phyloP scores from a whole-genome alignment of 345 rosid species.

The Capsella bursapastoris region DNA sequence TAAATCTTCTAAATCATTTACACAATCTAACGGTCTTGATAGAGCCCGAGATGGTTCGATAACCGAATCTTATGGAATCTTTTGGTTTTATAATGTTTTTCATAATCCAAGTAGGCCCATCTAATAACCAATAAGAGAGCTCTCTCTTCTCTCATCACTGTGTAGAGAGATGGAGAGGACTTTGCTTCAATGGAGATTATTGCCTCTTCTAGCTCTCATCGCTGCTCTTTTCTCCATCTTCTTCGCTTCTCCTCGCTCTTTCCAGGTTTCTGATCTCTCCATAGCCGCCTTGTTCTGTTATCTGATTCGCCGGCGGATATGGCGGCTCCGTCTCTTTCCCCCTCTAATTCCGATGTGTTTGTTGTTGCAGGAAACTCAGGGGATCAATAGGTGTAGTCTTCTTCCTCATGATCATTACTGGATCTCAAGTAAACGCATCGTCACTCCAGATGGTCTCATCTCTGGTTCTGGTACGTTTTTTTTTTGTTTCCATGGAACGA shows the following conservation, averaged over 20 bases:
- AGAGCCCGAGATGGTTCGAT: conserved; percentile 4
- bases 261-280: conserved; percentile 47
- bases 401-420: conserved; percentile 69
- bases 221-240: conserved; percentile 49
- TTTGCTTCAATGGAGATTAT: conserved; percentile 58
- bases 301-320: conserved; percentile 25
- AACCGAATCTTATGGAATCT: conserved; percentile 32
- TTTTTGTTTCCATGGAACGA: neutral
- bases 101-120: conserved; percentile 21
- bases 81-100: neutral
- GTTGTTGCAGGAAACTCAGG: conserved; percentile 47
- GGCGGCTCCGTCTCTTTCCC: conserved; percentile 26
- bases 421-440: conserved; percentile 74
- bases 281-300: neutral
- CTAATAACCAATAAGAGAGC: conserved; percentile 28
- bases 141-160: neutral
- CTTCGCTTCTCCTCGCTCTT: conserved; percentile 51
- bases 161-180: conserved; percentile 40
- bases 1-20: neutral
- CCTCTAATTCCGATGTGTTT: neutral
- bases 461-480: conserved; percentile 74
- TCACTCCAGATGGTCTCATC: conserved; percentile 70
- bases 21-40: conserved; percentile 30
- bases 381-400: conserved; percentile 64
- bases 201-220: conserved; percentile 59